Conservation (phyloP, 345 rosid genomes). For the Eucalyptus tenuipes region DNA sequence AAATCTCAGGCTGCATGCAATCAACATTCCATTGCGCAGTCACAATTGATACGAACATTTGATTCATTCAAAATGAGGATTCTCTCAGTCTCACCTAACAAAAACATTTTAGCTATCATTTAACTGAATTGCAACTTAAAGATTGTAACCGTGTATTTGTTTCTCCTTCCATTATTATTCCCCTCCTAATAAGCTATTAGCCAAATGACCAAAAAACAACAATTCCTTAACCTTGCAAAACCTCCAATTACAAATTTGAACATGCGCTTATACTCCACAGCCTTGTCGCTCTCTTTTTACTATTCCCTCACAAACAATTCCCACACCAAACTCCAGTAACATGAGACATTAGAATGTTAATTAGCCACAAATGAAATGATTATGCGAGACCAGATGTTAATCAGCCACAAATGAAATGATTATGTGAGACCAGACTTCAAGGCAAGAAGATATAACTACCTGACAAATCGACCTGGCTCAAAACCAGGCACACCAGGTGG, state of each 20-base stretch:
- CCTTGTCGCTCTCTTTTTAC: not conserved
- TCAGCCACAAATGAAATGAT: not conserved
- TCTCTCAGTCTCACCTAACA: not conserved
- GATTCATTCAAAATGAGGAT: not conserved
- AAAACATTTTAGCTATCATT: not conserved
- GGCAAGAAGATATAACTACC: constrained; percentile 20
- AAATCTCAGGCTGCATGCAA: not conserved
- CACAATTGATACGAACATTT: not conserved
- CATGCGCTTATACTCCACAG: not conserved
- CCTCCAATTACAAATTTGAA: not conserved
- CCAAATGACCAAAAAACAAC: not conserved
- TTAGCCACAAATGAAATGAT: not conserved
- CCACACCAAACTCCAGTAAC: not conserved
- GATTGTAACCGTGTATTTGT: not conserved
- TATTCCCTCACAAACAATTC: not conserved
- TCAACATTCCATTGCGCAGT: not conserved
- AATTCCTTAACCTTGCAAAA: not conserved
- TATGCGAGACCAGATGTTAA: not conserved
- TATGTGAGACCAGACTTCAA: not conserved
- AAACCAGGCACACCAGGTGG: constrained; percentile 83
- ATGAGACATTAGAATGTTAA: not conserved
- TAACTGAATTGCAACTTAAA: not conserved
- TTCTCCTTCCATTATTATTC: not conserved
- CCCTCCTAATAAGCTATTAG: not conserved
- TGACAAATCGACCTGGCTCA: constrained; percentile 58